Conservation (phyloP, 2,329 filamentous ascomycete species). For the Aspergillus flavus region DNA sequence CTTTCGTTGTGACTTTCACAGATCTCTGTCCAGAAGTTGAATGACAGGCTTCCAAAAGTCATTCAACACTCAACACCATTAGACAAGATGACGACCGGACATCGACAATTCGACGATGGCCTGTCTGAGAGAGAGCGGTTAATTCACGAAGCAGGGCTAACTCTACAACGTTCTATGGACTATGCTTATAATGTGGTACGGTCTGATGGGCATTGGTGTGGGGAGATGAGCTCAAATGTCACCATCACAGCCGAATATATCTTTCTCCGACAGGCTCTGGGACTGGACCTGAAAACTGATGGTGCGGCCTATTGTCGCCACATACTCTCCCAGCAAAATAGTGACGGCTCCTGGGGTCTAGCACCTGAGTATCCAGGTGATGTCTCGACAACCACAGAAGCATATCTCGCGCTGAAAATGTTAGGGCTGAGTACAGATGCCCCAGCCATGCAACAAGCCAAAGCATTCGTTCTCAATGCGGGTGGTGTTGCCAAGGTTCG, state of each 20-base stretch:
- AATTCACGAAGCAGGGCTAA: background rate
- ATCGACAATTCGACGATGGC: background rate
- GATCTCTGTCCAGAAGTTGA: no score
- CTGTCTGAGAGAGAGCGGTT: background rate
- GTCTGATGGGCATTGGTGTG: conserved; percentile 30
- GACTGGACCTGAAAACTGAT: conserved; percentile 20
- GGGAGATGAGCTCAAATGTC: conserved; percentile 25
- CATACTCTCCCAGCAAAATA: conserved; percentile 25
- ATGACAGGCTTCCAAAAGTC: no score
- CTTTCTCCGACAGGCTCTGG: conserved; percentile 26
- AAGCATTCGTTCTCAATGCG: conserved; percentile 23
- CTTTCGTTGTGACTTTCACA: no score
- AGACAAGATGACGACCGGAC: background rate
- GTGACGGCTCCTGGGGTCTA: conserved; percentile 36
- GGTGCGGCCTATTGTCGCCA: conserved; percentile 10
- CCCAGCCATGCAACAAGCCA: conserved; percentile 20
- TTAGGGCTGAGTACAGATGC: conserved; percentile 23
- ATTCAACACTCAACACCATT: no score
- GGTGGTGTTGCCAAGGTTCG: conserved; percentile 37
- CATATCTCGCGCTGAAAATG: conserved; percentile 40
- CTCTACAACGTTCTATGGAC: background rate
- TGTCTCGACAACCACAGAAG: conserved; percentile 34
- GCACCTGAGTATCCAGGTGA: conserved; percentile 27
- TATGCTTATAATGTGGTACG: background rate
- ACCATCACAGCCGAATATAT: conserved; percentile 33